Percentiles rank a stretch among this genome's conserved stretches.
Evolutionary conservation across 371 early-diverging fungal species (phyloP).

Genomic region (Paraphysoderma sedebokerense): DNA sequence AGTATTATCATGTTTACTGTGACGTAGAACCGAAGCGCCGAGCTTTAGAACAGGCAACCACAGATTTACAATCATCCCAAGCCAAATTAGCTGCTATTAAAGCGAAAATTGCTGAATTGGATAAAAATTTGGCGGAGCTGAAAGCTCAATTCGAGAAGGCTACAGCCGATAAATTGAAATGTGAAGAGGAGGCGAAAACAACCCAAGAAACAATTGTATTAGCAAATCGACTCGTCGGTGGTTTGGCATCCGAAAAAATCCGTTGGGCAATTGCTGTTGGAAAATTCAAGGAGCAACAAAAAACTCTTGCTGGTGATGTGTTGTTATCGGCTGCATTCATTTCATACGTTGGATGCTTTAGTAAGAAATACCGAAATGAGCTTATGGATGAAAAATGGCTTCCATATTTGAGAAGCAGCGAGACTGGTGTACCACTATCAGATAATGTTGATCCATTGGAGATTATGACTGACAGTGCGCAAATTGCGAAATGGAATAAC

Average conservation of each 20-base stretch:
- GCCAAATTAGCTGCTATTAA: conserved; percentile 30
- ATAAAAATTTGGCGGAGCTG: conserved; percentile 30
- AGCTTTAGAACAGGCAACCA: conserved; percentile 30
- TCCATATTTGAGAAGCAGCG: conserved; percentile 12
- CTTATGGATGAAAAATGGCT: conserved; percentile 32
- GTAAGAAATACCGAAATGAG: conserved; percentile 35
- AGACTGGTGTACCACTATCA: conserved; percentile 25
- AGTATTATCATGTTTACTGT: conserved; percentile 34
- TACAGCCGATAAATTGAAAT: conserved; percentile 33
- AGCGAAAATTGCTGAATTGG: conserved; percentile 33
- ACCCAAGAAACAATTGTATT: conserved; percentile 40
- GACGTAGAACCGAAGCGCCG: conserved; percentile 42
- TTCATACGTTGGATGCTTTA: conserved; percentile 41
- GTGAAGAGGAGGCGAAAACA: conserved; percentile 36
- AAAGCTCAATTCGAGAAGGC: conserved; percentile 41
- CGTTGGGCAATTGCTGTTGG: conserved; percentile 39
- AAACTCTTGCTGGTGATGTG: conserved; percentile 39
- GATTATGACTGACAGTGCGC: conserved; percentile 32
- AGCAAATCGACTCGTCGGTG: conserved; percentile 40
- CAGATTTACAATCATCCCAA: conserved; percentile 30
- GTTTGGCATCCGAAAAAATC: conserved; percentile 38
- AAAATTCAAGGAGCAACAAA: conserved; percentile 37
- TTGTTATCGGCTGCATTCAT: conserved; percentile 35
- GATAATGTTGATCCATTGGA: conserved; percentile 28
- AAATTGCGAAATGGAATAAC: conserved; percentile 42